Conservation (phyloP, 805 yeast species). For the Saturnispora gosingensis region DNA sequence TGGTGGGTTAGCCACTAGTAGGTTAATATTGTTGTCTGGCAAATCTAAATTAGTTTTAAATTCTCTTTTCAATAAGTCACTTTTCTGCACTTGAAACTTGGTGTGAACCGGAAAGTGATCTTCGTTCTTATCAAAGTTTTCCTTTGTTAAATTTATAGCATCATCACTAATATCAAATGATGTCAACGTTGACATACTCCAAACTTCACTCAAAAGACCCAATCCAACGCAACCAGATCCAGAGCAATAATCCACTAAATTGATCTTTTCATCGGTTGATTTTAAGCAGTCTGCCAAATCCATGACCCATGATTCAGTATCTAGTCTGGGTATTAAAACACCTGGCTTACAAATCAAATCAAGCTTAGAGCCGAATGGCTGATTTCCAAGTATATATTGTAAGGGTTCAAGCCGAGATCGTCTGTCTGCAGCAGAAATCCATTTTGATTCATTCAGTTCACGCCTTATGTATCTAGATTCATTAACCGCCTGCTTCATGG, state of each 20-base stretch:
- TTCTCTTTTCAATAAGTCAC: conserved; percentile 5
- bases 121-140: conserved; percentile 29
- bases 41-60: conserved; percentile 11
- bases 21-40: conserved; percentile 27
- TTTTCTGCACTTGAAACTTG: conserved; percentile 3
- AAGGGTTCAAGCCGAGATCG: conserved; percentile 57
- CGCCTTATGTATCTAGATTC: conserved; percentile 58
- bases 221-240: conserved; percentile 86
- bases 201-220: conserved; percentile 29
- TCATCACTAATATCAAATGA: conserved; percentile 50
- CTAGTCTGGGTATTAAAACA: conserved; percentile 88
- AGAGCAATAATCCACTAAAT: conserved; percentile 60
- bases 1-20: conserved; percentile 86
- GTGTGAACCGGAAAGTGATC: not conserved
- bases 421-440: conserved; percentile 42
- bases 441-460: conserved; percentile 41
- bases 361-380: conserved; percentile 68
- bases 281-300: conserved; percentile 28
- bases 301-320: conserved; percentile 84
- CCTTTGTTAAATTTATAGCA: conserved; percentile 44
- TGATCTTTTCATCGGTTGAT: not conserved
- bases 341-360: conserved; percentile 49
- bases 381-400: conserved; percentile 77
- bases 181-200: conserved; percentile 13
- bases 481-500: conserved; percentile 33